These are phyloP conservation scores for Candida koratica DNA, from an alignment of 805 yeast species.

Conservation along the genomic window DNA sequence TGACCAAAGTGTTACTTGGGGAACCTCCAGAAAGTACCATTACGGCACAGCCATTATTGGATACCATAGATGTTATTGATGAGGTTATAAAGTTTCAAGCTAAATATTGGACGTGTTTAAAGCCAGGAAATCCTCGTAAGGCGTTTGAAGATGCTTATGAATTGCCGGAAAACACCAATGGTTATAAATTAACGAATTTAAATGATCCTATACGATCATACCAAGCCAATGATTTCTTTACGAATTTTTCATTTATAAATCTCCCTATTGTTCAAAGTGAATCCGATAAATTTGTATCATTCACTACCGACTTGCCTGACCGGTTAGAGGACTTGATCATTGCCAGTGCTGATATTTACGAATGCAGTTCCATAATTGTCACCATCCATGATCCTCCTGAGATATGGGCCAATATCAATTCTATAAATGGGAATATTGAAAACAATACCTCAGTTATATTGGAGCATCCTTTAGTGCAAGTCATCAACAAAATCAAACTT, in stretches of 20 bases:
- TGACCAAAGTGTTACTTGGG: conserved; percentile 85
- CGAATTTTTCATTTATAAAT: conserved; percentile 54
- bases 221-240: conserved; percentile 58
- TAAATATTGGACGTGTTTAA: conserved; percentile 80
- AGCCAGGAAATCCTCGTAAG: conserved; percentile 54
- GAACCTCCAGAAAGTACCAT: conserved; percentile 87
- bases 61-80: conserved; percentile 75
- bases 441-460: conserved; percentile 67
- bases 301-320: conserved; percentile 41
- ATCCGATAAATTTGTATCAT: conserved; percentile 20
- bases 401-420: conserved; percentile 83
- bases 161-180: conserved; percentile 22
- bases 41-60: conserved; percentile 62
- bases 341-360: conserved; percentile 67
- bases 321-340: conserved; percentile 61
- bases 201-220: conserved; percentile 72
- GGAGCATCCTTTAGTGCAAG: conserved; percentile 61
- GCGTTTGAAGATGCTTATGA: conserved; percentile 40
- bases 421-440: conserved; percentile 73
- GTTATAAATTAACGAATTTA: conserved; percentile 44
- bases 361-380: conserved; percentile 60
- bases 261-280: conserved; percentile 53
- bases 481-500: conserved; percentile 53
- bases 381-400: conserved; percentile 89
- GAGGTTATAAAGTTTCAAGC: conserved; percentile 79